Conservation (phyloP, 2,329 filamentous ascomycete species). For the Penicillium hordei region DNA sequence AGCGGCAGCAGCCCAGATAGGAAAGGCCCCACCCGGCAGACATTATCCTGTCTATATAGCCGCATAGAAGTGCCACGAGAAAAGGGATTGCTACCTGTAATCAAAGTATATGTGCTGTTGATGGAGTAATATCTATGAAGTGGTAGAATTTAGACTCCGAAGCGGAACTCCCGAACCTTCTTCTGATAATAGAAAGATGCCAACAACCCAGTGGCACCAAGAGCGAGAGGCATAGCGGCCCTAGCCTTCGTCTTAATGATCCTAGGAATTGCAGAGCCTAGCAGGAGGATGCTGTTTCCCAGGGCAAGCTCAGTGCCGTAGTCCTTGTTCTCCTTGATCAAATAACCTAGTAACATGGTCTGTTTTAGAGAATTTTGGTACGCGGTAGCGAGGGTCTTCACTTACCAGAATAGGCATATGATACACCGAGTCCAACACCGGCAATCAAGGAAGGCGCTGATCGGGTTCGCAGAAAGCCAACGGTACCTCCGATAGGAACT, state of each 20-base stretch:
- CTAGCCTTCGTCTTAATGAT: conserved; percentile 16
- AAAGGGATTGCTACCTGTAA: background rate
- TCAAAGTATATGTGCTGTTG: background rate
- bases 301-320: conserved; percentile 24
- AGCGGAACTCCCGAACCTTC: conserved; percentile 6
- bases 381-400: accelerated
- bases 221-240: conserved; percentile 16
- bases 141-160: background rate
- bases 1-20: too few species aligned
- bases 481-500: conserved; percentile 19
- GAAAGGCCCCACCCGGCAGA: too few species aligned
- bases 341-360: conserved; percentile 7
- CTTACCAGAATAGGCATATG: conserved; percentile 20
- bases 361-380: background rate
- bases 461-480: conserved; percentile 19
- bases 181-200: conserved; percentile 8
- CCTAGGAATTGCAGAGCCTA: conserved; percentile 15
- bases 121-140: background rate
- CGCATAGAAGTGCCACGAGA: background rate
- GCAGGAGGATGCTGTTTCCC: conserved; percentile 19
- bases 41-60: too few species aligned
- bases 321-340: conserved; percentile 24
- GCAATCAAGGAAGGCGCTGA: conserved; percentile 20
- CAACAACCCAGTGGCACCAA: conserved; percentile 9
- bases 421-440: conserved; percentile 18